These are phyloP conservation scores for Aeminium ludgeri DNA, from an alignment of 495 filamentous ascomycete species.

Conservation along the genomic window DNA sequence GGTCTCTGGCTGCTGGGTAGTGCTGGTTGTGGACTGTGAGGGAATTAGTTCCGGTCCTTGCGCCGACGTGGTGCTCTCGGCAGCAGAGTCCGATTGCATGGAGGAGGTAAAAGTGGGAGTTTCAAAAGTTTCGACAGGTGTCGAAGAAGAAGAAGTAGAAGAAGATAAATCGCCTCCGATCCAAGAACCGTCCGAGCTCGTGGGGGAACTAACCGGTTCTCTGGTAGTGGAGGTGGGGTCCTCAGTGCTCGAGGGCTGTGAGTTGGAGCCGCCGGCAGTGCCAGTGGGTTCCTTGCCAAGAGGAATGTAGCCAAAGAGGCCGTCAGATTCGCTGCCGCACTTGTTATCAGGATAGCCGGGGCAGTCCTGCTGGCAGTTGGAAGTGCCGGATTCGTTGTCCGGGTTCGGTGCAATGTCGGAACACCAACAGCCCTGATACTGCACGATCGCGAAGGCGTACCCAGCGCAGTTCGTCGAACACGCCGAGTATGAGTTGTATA, in stretches of 20 bases:
- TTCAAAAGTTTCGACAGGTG: no score
- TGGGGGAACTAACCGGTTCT: slow-evolving; percentile 2
- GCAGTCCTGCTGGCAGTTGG: slow-evolving; percentile 40
- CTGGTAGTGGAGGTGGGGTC: no score
- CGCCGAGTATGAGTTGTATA: slow-evolving; percentile 49
- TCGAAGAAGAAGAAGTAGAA: no score
- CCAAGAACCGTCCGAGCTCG: no score
- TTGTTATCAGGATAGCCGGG: slow-evolving; percentile 49
- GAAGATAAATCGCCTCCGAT: no score
- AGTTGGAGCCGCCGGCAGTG: slow-evolving; percentile 20
- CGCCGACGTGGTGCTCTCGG: no score
- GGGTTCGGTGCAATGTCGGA: slow-evolving; percentile 58
- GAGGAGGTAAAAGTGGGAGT: no score
- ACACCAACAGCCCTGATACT: slow-evolving; percentile 55
- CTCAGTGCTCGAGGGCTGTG: slow-evolving; percentile 9
- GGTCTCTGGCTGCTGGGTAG: no score
- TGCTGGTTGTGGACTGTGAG: no score
- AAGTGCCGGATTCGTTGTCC: slow-evolving; percentile 24
- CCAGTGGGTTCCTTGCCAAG: slow-evolving; percentile 32
- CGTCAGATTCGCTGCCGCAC: slow-evolving; percentile 40
- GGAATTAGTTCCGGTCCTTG: no score
- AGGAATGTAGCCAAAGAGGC: slow-evolving; percentile 44
- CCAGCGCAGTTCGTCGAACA: slow-evolving; percentile 39
- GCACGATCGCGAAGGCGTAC: slow-evolving; percentile 54
- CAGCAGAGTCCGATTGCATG: no score